Evolutionary conservation across 2,329 filamentous ascomycete genomes (phyloP).

Genomic region (Aspergillus glaucus): DNA sequence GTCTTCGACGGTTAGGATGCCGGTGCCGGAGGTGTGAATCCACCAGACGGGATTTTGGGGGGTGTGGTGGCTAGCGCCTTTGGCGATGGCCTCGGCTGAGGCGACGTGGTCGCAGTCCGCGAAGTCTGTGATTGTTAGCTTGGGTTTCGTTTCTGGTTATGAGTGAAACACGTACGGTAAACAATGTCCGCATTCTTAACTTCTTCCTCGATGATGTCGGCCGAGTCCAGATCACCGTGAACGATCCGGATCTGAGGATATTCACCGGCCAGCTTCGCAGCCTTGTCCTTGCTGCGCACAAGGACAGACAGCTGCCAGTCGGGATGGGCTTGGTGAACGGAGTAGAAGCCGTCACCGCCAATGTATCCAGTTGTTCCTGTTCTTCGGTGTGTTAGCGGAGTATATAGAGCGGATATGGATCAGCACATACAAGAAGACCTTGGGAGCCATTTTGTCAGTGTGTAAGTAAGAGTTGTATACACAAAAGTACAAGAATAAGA

Average conservation of each 20-base stretch:
- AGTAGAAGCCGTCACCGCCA: constrained; percentile 47
- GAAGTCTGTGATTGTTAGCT: constrained; percentile 23
- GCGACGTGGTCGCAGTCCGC: constrained; percentile 40
- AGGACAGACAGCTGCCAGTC: constrained; percentile 42
- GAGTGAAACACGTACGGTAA: constrained; percentile 29
- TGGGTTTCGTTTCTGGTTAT: too few relatives aligned
- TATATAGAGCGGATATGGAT: background rate
- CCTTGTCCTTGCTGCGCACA: constrained; percentile 41
- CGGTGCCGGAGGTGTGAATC: constrained; percentile 43
- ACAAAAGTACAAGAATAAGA: background rate
- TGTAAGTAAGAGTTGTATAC: background rate
- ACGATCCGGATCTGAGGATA: constrained; percentile 40
- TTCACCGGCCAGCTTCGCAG: constrained; percentile 29
- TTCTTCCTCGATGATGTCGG: constrained; percentile 36
- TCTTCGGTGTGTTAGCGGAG: constrained; percentile 23
- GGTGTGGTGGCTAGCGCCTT: constrained; percentile 32
- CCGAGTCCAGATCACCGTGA: constrained; percentile 38
- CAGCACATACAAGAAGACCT: constrained; percentile 28
- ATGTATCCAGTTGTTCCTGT: constrained; percentile 51
- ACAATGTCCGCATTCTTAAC: constrained; percentile 44
- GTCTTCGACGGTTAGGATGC: constrained; percentile 39
- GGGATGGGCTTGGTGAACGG: constrained; percentile 40
- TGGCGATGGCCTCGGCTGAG: constrained; percentile 36
- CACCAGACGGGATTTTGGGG: constrained; percentile 32
- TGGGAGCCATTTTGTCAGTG: constrained; percentile 20